phyloP scores from a whole-genome alignment of 257 asterid species.

The Capsicum chinense region DNA sequence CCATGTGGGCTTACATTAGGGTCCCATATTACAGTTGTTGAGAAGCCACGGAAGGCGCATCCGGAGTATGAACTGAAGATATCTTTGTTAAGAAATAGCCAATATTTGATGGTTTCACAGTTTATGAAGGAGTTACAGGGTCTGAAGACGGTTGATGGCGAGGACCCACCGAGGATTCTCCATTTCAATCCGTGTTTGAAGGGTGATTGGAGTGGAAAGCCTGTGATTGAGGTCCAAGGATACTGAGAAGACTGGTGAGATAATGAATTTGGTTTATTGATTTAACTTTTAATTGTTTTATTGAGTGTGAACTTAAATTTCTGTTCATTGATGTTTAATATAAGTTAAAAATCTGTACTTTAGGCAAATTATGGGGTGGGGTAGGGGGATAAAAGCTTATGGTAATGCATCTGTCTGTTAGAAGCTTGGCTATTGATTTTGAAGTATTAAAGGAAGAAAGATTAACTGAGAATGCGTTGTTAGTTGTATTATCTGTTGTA shows the following conservation, averaged over 20 bases:
- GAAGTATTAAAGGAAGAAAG: neutral
- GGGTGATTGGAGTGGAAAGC: conserved; percentile 97
- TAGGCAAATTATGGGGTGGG: neutral
- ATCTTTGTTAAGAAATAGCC: too few relatives aligned
- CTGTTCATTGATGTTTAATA: neutral
- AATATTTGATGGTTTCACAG: too few relatives aligned
- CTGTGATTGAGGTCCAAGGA: conserved; percentile 80
- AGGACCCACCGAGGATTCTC: conserved; percentile 74
- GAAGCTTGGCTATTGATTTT: neutral
- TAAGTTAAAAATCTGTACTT: conserved; percentile 10
- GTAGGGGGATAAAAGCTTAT: neutral
- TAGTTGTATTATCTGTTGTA: conserved; percentile 25
- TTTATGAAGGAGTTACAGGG: too few relatives aligned
- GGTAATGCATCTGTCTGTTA: neutral
- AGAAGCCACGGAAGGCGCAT: too few relatives aligned
- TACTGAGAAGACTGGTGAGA: conserved; percentile 63
- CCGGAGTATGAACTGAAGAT: too few relatives aligned
- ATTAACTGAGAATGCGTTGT: conserved; percentile 3
- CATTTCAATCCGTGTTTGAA: conserved; percentile 83
- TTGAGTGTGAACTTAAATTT: neutral
- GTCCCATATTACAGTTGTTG: too few relatives aligned
- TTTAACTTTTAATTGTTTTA: neutral
- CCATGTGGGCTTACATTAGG: conserved; percentile 45
- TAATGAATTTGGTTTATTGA: conserved; percentile 14
- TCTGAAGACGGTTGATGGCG: too few relatives aligned